Evolutionary conservation across 2,329 filamentous ascomycete species (phyloP), one percentile per base, ranked within the genome.

Genomic region (Fusarium euwallaceae): DNA sequence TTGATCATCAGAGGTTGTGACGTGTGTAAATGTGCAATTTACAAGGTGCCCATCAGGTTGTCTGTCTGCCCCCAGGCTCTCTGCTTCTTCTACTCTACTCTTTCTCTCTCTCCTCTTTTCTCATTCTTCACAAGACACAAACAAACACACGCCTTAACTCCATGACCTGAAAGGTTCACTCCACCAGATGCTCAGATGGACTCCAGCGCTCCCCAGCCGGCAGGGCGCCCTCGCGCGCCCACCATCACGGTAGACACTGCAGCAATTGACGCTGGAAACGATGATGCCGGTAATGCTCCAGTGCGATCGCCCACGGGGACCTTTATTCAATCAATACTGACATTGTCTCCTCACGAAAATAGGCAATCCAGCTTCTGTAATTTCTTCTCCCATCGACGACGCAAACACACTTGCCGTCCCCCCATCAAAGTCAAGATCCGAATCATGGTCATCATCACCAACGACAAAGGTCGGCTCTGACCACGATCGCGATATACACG

Each of bases 241-340:
- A 76, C 73, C 58, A 76, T 76, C 56, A 76, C 73, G 1, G 73
- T 76, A 29, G 73, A 76, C 16, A 76, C 71, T 43, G 73, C 73
- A 36, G 73, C 73, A 34, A 64, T 76, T 27, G 73, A 76, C 24
- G 6, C 64, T 60, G 63, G 64, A 66, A 69, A 74, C 53, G 64
- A 73, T 37, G 43, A 67, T 16, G 32, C 73, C 55, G 73, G 73
- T 75, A 75, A 74, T 63, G 51, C 67, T 67, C 73, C 73, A 75
- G 72, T 75, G 73, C 67, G 70, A 74, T 59, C 59, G 24, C 61
- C 63, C 51, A 14, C 17, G 24, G 24, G 20, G n/a, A 24, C 20
- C 7, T 7, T 7, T 4, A 6, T 34, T 34, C 36, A 27, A 36
- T 32, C 6, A 14, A 22, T 53, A 17, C 64, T 58, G 36, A 66